A percentile compares a stretch with the other conserved stretches of the same genome.
These are phyloP conservation scores for Kuraishia ogatae DNA, from an alignment of 805 yeast genomes.

Conservation along the genomic window DNA sequence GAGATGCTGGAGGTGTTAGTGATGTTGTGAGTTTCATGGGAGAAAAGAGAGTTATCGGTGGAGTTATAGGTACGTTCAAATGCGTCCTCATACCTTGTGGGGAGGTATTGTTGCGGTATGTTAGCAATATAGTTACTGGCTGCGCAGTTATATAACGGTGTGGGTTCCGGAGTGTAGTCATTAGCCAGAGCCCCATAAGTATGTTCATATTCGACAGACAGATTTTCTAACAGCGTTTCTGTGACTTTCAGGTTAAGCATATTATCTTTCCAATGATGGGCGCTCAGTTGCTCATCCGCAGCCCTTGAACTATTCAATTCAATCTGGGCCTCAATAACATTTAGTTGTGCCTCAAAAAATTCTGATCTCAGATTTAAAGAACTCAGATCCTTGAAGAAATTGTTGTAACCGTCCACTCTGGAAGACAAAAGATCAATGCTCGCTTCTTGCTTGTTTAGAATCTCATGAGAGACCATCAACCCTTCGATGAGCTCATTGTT, in stretches of 20 bases:
- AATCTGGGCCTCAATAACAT: slow-evolving; percentile 15
- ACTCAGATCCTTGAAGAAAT: slow-evolving; percentile 17
- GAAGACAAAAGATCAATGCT: background rate
- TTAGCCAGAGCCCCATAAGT: slow-evolving; percentile 6
- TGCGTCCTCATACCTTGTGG: background rate
- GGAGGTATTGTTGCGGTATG: background rate
- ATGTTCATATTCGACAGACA: slow-evolving; percentile 30
- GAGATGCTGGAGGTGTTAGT: background rate
- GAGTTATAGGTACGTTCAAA: background rate
- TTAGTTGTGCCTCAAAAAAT: slow-evolving; percentile 23
- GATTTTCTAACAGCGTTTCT: slow-evolving; percentile 35
- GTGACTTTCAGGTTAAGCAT: slow-evolving; percentile 35
- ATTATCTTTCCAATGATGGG: slow-evolving; percentile 19
- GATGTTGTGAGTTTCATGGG: background rate
- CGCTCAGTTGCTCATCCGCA: slow-evolving; percentile 12
- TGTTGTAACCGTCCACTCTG: background rate
- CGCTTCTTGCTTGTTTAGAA: background rate
- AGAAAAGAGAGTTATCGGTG: background rate
- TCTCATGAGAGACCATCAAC: background rate
- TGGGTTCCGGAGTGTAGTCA: background rate
- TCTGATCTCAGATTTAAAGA: slow-evolving; percentile 23
- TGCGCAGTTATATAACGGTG: background rate
- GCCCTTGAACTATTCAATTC: slow-evolving; percentile 9
- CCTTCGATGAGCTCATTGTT: background rate
- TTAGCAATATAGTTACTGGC: background rate